phyloP scores from a whole-genome alignment of 768 basidiomycete species.

The Boletus rubroflammeus region DNA sequence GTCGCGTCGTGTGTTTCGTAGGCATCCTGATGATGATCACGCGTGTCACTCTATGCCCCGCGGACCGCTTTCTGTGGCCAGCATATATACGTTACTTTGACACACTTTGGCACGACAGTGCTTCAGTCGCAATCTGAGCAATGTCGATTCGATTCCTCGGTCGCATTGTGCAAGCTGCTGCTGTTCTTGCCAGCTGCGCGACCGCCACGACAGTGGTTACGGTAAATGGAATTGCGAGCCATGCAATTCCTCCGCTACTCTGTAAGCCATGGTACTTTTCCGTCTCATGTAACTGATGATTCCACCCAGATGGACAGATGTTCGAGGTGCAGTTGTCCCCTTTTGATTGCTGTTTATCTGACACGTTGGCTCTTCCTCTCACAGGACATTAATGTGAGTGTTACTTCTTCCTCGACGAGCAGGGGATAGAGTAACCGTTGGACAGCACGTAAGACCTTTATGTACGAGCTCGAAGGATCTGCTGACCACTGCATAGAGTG shows the following conservation, averaged over 20 bases:
- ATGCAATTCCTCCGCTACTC: slow-evolving; percentile 48
- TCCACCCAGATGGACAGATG: slow-evolving; percentile 49
- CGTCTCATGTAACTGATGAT: not conserved
- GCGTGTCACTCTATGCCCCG: not conserved
- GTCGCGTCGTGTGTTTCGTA: not conserved
- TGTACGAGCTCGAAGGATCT: not conserved
- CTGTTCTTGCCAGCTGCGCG: slow-evolving; percentile 1
- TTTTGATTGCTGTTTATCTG: not conserved
- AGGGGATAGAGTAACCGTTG: not conserved
- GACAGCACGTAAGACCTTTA: slow-evolving; percentile 35
- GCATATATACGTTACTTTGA: slow-evolving; percentile 5
- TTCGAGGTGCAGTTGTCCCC: slow-evolving; percentile 44
- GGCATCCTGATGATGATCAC: slow-evolving; percentile 1
- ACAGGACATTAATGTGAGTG: slow-evolving; percentile 61
- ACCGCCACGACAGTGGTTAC: slow-evolving; percentile 32
- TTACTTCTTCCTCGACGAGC: not conserved
- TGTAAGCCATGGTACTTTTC: slow-evolving; percentile 36
- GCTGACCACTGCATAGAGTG: slow-evolving; percentile 43
- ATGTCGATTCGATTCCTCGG: slow-evolving; percentile 12
- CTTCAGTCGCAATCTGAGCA: not conserved
- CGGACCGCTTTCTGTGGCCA: not conserved
- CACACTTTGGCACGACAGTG: not conserved
- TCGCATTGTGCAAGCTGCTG: not conserved
- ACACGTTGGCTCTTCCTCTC: not conserved
- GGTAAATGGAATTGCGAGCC: slow-evolving; percentile 46